A percentile compares a stretch with the other conserved stretches of the same genome.
Evolutionary conservation across 331 rosid genomes (phyloP).

Genomic region (Cydonia oblonga): DNA sequence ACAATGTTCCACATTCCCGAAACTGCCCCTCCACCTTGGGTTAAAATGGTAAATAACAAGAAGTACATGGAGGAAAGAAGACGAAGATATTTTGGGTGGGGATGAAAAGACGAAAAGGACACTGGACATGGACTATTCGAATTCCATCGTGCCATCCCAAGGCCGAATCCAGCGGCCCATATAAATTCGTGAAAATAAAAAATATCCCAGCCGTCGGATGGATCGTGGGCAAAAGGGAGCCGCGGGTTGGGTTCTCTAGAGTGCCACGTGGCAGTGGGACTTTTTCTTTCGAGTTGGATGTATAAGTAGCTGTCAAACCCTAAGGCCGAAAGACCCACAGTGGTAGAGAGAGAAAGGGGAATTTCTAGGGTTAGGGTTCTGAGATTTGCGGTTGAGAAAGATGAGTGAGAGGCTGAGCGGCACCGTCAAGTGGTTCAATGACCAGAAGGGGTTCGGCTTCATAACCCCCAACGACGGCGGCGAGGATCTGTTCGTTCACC

Average conservation of each 20-base stretch:
- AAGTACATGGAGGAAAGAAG: background rate
- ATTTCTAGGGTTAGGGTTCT: background rate
- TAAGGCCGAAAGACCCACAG: background rate
- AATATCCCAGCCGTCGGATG: slow-evolving; percentile 6
- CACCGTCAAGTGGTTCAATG: slow-evolving; percentile 86
- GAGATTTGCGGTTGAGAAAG: slow-evolving; percentile 6
- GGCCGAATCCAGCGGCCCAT: background rate
- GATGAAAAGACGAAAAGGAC: background rate
- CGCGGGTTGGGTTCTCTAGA: background rate
- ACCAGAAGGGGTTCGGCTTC: slow-evolving; percentile 76
- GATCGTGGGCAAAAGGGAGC: background rate
- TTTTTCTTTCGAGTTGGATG: background rate
- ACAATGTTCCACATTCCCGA: background rate
- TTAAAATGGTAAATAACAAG: background rate
- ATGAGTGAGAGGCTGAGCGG: slow-evolving; percentile 51
- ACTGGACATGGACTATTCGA: background rate
- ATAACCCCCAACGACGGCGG: slow-evolving; percentile 69
- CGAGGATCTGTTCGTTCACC: slow-evolving; percentile 73
- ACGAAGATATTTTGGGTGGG: background rate
- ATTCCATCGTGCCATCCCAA: background rate
- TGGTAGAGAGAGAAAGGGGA: slow-evolving; percentile 3
- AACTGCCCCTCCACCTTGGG: background rate
- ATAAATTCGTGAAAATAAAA: background rate
- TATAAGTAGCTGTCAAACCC: slow-evolving; percentile 15
- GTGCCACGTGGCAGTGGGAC: slow-evolving; percentile 4